These are phyloP conservation scores for Saccharomycopsis fodiens DNA, from an alignment of 805 yeast species.

Conservation along the genomic window DNA sequence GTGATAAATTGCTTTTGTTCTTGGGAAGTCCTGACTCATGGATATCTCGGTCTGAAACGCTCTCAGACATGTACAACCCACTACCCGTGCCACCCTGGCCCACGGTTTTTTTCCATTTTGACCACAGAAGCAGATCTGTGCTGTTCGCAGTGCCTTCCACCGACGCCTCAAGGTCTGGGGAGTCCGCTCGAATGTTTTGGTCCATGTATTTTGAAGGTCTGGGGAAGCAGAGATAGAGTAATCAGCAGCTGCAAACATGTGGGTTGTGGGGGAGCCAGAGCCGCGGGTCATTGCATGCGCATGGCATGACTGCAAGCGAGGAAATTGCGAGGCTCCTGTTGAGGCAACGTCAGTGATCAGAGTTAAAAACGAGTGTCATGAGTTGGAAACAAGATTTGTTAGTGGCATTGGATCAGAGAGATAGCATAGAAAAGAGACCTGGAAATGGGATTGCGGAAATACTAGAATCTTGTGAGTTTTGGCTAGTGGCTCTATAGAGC, in stretches of 20 bases:
- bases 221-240: no score
- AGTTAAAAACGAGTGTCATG: no score
- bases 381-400: conserved; percentile 18
- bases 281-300: no score
- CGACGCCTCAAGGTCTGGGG: no score
- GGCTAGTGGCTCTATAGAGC: conserved; percentile 13
- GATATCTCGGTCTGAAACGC: conserved; percentile 10
- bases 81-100: not conserved
- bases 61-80: conserved; percentile 1
- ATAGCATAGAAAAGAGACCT: conserved; percentile 1
- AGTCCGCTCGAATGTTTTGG: no score
- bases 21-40: conserved; percentile 1
- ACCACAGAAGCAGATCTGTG: conserved; percentile 10
- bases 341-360: no score
- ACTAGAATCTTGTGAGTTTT: not conserved
- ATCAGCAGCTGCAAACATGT: no score
- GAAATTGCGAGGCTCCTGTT: no score
- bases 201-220: no score
- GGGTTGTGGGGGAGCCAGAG: no score
- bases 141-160: not conserved
- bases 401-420: conserved; percentile 19
- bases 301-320: no score
- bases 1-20: conserved; percentile 9
- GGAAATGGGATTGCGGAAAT: conserved; percentile 18
- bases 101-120: conserved; percentile 10